Evolutionary conservation across 2,329 filamentous ascomycete genomes (phyloP), one percentile per base, ranked within the genome.

Genomic region (Botrytis fragariae): DNA sequence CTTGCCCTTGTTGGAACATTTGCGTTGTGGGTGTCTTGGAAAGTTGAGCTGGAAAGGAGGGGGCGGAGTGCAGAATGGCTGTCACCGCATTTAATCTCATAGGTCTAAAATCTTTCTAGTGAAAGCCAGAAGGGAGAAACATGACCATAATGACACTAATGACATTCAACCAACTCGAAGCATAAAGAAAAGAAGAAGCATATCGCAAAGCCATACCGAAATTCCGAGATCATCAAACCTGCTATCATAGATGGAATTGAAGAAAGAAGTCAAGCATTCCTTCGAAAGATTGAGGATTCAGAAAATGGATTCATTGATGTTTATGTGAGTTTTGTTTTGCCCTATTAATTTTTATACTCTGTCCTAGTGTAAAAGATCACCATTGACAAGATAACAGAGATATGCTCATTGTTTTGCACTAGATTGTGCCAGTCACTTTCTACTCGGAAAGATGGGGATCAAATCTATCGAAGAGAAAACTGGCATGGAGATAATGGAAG

Each of bases 401-500:
- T 77, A 77, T 64, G 51, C 92, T 2, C 91, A 93, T 75, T 87
- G 90, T 39, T 93, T 91, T 79, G 90, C 91, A 0, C 88, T 92
- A 71, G 91, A 93, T 78, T 91, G 90, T 77, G 86, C 89, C 42
- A 91, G 90, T 0, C 88, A 91, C 77, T 90, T 92, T 76, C 84
- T 93, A n/a, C 91, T 93, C 78, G 88, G 91, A 72, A 85, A 88
- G 12, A 3, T 5, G 73, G 90, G 90, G 2, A 87, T 88, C 1
- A 84, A 90, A 74, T 91, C 90, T 14, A 83, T 92, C 2, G 83
- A 86, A 44, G 82, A 85, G 29, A 77, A 82, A 45, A 79, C 85
- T n/a, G 89, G 92, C 72, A 87, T 89, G 75, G 84, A 87, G 22
- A 87, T 93, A 80, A 92, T 93, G 90, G 86, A 88, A 72, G 89